Percentiles rank a stretch among this genome's conserved stretches.
These are phyloP conservation scores for Perkinsus olseni DNA, from an alignment of 169 alveolate species.

Conservation along the genomic window DNA sequence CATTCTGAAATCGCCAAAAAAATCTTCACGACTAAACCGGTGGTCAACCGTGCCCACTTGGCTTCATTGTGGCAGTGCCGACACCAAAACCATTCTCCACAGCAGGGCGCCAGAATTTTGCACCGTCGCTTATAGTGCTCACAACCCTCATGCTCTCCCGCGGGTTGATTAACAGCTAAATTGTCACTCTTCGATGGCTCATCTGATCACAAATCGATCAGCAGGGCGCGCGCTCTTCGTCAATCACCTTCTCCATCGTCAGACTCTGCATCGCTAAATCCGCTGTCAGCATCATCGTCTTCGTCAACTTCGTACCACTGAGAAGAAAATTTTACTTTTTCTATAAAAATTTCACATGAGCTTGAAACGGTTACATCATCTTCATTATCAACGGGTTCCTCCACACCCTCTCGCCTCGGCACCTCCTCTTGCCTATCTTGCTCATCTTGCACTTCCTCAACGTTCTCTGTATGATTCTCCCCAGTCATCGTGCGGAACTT, in stretches of 20 bases:
- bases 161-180: neutral
- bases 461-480: neutral
- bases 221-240: neutral
- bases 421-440: no score
- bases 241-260: neutral
- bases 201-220: neutral
- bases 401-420: neutral
- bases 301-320: neutral
- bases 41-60: neutral
- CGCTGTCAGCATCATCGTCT: neutral
- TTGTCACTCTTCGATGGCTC: neutral
- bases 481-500: neutral
- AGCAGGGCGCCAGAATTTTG: conserved; percentile 33
- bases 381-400: neutral
- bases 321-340: neutral
- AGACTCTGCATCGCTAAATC: neutral
- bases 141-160: conserved; percentile 17
- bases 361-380: neutral
- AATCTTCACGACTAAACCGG: no score
- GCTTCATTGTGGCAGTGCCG: conserved; percentile 35
- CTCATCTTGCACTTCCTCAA: no score
- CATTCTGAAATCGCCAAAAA: neutral
- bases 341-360: no score
- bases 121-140: conserved; percentile 23
- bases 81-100: conserved; percentile 32